Evolutionary conservation across 495 filamentous ascomycete genomes (phyloP).

Genomic region (Echria macrotheca): DNA sequence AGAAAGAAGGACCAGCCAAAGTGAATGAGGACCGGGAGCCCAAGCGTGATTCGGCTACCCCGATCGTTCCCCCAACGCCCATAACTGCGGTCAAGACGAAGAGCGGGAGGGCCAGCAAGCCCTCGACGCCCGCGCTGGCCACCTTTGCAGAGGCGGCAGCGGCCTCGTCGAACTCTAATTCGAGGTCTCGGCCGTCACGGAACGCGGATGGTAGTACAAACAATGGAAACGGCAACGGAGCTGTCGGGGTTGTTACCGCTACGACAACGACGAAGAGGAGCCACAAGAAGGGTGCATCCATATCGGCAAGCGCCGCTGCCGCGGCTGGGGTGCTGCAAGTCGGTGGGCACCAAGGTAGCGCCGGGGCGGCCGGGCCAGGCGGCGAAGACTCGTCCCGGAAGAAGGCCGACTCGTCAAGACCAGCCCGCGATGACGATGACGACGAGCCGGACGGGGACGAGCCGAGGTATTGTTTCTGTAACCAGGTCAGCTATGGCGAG

Average conservation of each 20-base stretch:
- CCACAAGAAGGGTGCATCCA: conserved; percentile 59
- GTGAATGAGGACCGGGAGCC: conserved; percentile 11
- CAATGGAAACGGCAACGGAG: not conserved
- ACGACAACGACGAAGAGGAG: conserved; percentile 48
- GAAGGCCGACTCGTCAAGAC: conserved; percentile 11
- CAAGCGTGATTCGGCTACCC: conserved; percentile 28
- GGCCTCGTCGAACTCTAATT: conserved; percentile 8
- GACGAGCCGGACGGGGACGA: conserved; percentile 75
- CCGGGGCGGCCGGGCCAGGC: not conserved
- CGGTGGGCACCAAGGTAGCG: too few species aligned
- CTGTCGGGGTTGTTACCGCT: not conserved
- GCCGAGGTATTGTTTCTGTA: conserved; percentile 88
- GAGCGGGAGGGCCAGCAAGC: conserved; percentile 58
- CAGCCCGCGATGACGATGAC: conserved; percentile 43
- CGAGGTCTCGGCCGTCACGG: conserved; percentile 22
- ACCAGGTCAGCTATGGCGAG: conserved; percentile 87
- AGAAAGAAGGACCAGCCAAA: conserved; percentile 28
- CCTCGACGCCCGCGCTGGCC: conserved; percentile 51
- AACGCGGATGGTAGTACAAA: conserved; percentile 10
- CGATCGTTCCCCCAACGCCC: conserved; percentile 28
- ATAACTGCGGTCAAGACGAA: conserved; percentile 42
- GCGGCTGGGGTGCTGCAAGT: not conserved
- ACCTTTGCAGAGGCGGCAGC: conserved; percentile 46
- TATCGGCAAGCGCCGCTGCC: conserved; percentile 29
- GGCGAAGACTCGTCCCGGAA: not conserved